A percentile compares a stretch with the other conserved stretches of the same genome.
Conservation (phyloP, 768 basidiomycete species). For the Phaeotremella fagi region DNA sequence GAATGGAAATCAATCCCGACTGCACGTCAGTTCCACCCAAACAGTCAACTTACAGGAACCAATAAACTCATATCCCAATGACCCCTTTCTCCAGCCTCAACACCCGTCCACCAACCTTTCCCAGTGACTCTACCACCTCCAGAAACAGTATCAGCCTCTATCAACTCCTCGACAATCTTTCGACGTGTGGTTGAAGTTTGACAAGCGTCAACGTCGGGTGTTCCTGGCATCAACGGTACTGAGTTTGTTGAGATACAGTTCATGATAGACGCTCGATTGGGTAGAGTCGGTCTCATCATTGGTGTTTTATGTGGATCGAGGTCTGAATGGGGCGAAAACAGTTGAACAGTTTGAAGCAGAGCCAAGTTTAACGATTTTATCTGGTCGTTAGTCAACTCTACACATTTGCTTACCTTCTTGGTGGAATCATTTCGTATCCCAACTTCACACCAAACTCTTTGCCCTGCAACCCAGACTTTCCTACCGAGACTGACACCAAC, state of each 20-base stretch:
- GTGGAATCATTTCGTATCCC: conserved; percentile 64
- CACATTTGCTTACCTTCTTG: conserved; percentile 50
- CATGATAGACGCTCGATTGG: conserved; percentile 5
- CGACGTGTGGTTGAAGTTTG: conserved; percentile 61
- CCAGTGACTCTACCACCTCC: conserved; percentile 58
- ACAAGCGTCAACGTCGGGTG: conserved; percentile 58
- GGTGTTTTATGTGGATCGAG: conserved; percentile 43
- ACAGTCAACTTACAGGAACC: conserved; percentile 61
- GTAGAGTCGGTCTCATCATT: neutral
- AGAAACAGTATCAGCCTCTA: conserved; percentile 57
- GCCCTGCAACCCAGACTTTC: conserved; percentile 74
- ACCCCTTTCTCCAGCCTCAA: conserved; percentile 58
- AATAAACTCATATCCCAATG: conserved; percentile 66
- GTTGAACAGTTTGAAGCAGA: conserved; percentile 62
- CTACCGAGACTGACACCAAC: conserved; percentile 67
- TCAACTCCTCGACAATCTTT: conserved; percentile 60
- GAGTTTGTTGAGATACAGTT: conserved; percentile 14
- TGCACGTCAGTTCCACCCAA: neutral
- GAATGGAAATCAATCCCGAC: conserved; percentile 53
- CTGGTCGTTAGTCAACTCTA: conserved; percentile 17
- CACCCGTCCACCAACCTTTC: conserved; percentile 86
- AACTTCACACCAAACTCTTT: conserved; percentile 65
- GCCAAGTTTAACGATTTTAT: conserved; percentile 63
- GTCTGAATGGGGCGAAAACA: conserved; percentile 59
- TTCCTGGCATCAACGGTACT: conserved; percentile 13